Base-by-base conservation (phyloP, 23 red algal genomes). In the Pyropia haitanensis region DNA sequence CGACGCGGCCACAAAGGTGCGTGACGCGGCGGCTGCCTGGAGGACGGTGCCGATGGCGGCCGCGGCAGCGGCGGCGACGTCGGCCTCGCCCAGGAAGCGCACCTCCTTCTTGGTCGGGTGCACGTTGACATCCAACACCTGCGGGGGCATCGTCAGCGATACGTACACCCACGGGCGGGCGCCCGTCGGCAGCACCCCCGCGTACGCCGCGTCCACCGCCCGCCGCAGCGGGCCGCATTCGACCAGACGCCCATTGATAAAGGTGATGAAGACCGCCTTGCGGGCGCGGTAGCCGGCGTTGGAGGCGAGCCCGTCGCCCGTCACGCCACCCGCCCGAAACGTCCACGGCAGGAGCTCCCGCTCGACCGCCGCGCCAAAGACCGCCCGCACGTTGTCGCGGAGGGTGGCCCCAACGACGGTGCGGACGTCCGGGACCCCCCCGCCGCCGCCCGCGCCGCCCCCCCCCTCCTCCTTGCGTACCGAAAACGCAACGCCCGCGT, bases 101-200 rank as follows among this genome's bases (percentile, higher is more conserved):
- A 98, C 85, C 61, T 98, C 86, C 59, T 79, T 81, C 71, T 98
- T 98, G 16, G 73, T 82, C 13, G 94, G 94, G 68, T 98, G 94
- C 44, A 98, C 80, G 62, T 87, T 88, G 53, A 90, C 92, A 51
- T 96, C 94, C 25, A 98, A 28, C 53, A 64, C 72, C 30, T 72
- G 49, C n/a, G 81, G 65, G 1, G 63, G 62, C 77, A 98, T 80
- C 1, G 10, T 70, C 22, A 98, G 49, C 28, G 91, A 80, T 28
- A 83, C 32, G 55, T 90, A 98, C 3, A 79, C 74, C 61, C 91
- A 98, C 49, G 86, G 80, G 25, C 80, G 75, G 12, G 61, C 64
- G 51, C 82, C 78, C 60, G 82, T 98, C 55, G 74, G 66, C 61
- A 87, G 55, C 52, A 70, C 72, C 18, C 52, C 22, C 10, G 58